Evolutionary conservation across 805 yeast genomes (phyloP).

Genomic region (Kodamaea jinghongensis): DNA sequence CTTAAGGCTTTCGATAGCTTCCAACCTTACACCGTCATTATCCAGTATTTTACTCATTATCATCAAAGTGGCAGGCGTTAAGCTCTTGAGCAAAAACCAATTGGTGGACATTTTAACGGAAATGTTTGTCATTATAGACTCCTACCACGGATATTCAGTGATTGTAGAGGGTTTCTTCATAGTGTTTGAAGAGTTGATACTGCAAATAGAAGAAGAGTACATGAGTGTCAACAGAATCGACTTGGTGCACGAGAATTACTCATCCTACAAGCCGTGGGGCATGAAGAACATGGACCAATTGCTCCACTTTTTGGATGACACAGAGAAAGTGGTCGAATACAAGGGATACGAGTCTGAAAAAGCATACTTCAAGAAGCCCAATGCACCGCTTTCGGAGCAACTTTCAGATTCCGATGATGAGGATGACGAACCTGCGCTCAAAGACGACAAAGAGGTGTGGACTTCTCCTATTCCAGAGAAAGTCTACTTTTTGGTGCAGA

Average conservation of each 20-base stretch:
- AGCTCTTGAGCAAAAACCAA: constrained; percentile 52
- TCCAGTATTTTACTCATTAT: constrained; percentile 68
- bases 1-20: constrained; percentile 61
- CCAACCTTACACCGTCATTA: constrained; percentile 67
- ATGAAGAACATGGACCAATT: constrained; percentile 45
- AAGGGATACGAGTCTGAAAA: constrained; percentile 32
- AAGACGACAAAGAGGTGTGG: constrained; percentile 46
- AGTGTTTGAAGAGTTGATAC: constrained; percentile 61
- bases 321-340: constrained; percentile 25
- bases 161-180: constrained; percentile 72
- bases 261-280: constrained; percentile 58
- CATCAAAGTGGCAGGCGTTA: constrained; percentile 66
- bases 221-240: constrained; percentile 18
- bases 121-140: constrained; percentile 73
- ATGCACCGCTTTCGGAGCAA: constrained; percentile 30
- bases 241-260: constrained; percentile 14
- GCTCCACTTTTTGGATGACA: constrained; percentile 40
- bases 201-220: constrained; percentile 43
- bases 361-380: constrained; percentile 42
- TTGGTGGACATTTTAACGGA: constrained; percentile 72
- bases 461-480: constrained; percentile 59
- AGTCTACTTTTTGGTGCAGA: constrained; percentile 56
- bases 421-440: constrained; percentile 20
- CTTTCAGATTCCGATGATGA: constrained; percentile 32
- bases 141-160: constrained; percentile 76